A percentile compares a stretch with the other conserved stretches of the same genome.
Conservation (phyloP, 768 basidiomycete species). For the Strobilomyces confusus region DNA sequence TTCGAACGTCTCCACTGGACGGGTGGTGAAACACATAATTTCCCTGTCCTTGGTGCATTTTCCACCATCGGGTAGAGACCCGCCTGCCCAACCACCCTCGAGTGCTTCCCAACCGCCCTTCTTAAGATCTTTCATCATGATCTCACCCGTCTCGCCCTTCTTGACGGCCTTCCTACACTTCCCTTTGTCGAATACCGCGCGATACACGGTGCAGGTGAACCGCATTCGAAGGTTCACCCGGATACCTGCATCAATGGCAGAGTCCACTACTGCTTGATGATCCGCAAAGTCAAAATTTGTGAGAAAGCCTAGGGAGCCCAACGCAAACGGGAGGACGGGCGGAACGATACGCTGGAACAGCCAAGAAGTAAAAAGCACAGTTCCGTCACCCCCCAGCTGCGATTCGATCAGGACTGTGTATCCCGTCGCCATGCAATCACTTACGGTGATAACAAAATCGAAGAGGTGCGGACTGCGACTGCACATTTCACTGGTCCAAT, state of each 20-base stretch:
- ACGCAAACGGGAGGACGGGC: conserved; percentile 95
- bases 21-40: conserved; percentile 96
- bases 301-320: conserved; percentile 95
- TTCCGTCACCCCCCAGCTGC: conserved; percentile 97
- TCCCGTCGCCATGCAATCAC: conserved; percentile 23
- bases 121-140: conserved; percentile 91
- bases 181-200: conserved; percentile 75
- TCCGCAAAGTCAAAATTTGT: conserved; percentile 95
- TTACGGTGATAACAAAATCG: conserved; percentile 94
- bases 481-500: conserved; percentile 98
- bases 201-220: conserved; percentile 98
- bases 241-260: conserved; percentile 86
- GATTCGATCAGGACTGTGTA: conserved; percentile 9
- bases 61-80: conserved; percentile 40
- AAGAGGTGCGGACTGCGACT: conserved; percentile 85
- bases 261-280: conserved; percentile 81
- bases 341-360: conserved; percentile 97
- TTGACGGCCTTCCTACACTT: conserved; percentile 79
- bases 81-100: conserved; percentile 68
- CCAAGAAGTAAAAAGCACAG: conserved; percentile 98
- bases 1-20: conserved; percentile 95
- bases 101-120: conserved; percentile 95
- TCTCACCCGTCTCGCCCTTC: conserved; percentile 91
- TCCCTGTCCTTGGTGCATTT: conserved; percentile 79
- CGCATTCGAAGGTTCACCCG: conserved; percentile 98